Evolutionary conservation across 1,139 yeast species (phyloP), one percentile per base, ranked within the genome.

Genomic region (Saccharomyces uvarum): DNA sequence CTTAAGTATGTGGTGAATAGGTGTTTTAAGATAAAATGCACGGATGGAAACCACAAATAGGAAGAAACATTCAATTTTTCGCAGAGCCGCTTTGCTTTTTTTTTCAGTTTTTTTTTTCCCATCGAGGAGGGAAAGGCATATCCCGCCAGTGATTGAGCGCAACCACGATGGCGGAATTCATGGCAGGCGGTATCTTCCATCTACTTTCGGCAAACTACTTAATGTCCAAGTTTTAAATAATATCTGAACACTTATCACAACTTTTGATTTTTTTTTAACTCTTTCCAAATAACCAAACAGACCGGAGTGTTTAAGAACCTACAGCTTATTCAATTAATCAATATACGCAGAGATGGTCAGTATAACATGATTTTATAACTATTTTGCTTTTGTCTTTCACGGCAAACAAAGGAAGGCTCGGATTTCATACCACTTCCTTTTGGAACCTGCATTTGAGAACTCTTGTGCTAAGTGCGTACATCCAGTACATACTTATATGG

Each of bases 321-420:
- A 60, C 54, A 55, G 53, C 47, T 29, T 60, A 56, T 61, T 62
- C 57, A 73, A 61, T 67, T 65, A 72, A 75, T 32, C 33, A 60
- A 67, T 74, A 74, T 76, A 80, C 95, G 82, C 96, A 89, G 96
- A 86, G 97, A 89, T 89, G 97, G 96, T 88, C 86, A 80, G 96
- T 88, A 84, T 80, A 60, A 51, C 49, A 49, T 57, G 60, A 55
- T 50, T 47, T 51, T n/a, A 33, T 33, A 32, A 28, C 24, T 29
- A 19, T 48, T 48, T 48, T 28, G 26, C 32, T 38, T 38, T 38
- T n/a, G 4, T 47, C 14, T 28, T 28, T 28, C 26, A 28, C 4
- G 14, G 24, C 7, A 27, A 19, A 9, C 14, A 16, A 27, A 46
- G 19, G 13, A 46, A 11, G 16, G 31, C 31, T 21, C 13, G 9